Evolutionary conservation across 495 filamentous ascomycete genomes (phyloP).

Genomic region (Aspergillus sparsus): DNA sequence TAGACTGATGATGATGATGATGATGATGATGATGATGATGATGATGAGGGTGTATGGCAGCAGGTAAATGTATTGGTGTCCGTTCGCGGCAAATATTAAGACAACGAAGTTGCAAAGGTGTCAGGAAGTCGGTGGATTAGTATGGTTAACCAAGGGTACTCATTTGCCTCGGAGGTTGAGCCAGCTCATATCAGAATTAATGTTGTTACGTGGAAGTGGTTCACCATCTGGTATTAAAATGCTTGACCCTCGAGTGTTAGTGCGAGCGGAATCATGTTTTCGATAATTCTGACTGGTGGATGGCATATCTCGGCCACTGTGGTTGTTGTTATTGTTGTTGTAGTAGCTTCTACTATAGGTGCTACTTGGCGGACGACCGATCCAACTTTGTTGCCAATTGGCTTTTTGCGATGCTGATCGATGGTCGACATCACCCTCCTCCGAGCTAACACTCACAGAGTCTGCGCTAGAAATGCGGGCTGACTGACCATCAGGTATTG

Average conservation of each 20-base stretch:
- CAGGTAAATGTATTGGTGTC: background rate
- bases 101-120: background rate
- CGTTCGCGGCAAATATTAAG: too few species aligned
- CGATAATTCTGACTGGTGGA: constrained; percentile 18
- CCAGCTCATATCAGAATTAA: constrained; percentile 73
- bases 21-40: background rate
- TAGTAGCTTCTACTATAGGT: constrained; percentile 59
- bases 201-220: constrained; percentile 41
- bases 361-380: constrained; percentile 58
- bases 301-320: constrained; percentile 37
- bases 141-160: background rate
- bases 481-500: constrained; percentile 58
- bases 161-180: constrained; percentile 57
- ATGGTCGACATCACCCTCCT: constrained; percentile 38
- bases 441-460: constrained; percentile 14
- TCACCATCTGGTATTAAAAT: constrained; percentile 42
- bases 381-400: constrained; percentile 43
- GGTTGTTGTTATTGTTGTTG: constrained; percentile 47
- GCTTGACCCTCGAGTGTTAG: constrained; percentile 39
- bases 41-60: background rate
- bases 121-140: constrained; percentile 18
- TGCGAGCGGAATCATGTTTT: constrained; percentile 24
- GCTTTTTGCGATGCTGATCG: constrained; percentile 14
- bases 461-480: constrained; percentile 41
- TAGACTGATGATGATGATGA: background rate